Evolutionary conservation across 257 asterid species (phyloP), one percentile per base, ranked within the genome.

Genomic region (Plantago elongata): DNA sequence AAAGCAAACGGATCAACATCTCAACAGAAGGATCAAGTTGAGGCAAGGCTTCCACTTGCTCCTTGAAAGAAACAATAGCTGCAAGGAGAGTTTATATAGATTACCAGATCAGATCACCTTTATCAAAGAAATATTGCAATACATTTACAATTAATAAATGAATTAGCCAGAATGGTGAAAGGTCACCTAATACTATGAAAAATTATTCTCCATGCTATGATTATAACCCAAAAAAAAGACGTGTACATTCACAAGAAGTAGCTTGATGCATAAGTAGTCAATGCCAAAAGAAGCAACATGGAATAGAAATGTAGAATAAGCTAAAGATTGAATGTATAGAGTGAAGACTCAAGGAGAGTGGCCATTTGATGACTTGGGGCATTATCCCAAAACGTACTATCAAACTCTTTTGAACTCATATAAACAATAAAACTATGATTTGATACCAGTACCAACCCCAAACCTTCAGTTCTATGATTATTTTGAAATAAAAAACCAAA

Each of bases 1-100:
- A 89, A 38, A 93, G 94, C 67, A 90, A 77, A 64, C 97, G 99
- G 65, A 87, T 72, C 80, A 93, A 79, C 75, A 93, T 45, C 78
- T 89, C 99, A 49, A 93, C 97, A 12, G 89, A 83, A 34, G 78
- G 75, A 64, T 85, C 88, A 46, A 89, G 76, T 63, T 59, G 69
- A 58, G 75, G 74, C 38, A 87, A 66, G 15, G 89, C 84, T 67
- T 81, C 99, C 75, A 82, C 87, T 83, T 89, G 97, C 74, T 85
- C 99, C 74, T 87, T 93, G 54, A 89, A 85, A 56, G 99, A 85
- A 61, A 71, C 73, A 52, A 93, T 93, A 75, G 99, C 99, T 93
- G 95, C 82, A 82, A 72, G 50, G 47, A 67, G 49, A 60, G 65
- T 17, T 60, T 49, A 54, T 49, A 54, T 55, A 54, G 42, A 68